Evolutionary conservation across 2,329 filamentous ascomycete species (phyloP).

Genomic region (Annulohypoxylon truncatum): DNA sequence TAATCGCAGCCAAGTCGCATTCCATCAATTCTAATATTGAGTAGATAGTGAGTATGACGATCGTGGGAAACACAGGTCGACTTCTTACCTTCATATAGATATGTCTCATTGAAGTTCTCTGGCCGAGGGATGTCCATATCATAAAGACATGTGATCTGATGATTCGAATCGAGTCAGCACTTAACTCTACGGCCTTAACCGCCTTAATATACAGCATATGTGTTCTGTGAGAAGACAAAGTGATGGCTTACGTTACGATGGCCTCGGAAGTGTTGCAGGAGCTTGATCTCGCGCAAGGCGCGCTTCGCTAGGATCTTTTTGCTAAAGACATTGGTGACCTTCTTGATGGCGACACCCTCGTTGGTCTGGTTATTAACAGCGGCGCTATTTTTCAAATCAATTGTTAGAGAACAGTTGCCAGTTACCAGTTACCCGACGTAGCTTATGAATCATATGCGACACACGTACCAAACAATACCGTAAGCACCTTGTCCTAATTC

Average conservation of each 20-base stretch:
- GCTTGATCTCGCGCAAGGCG: constrained; percentile 96
- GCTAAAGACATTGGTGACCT: constrained; percentile 99
- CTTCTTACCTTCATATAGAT: constrained; percentile 90
- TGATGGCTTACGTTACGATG: constrained; percentile 77
- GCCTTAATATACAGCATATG: not conserved
- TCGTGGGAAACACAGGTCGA: constrained; percentile 7
- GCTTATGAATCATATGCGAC: not conserved
- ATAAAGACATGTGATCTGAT: constrained; percentile 97
- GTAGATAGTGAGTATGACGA: constrained; percentile 34
- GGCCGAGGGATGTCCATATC: constrained; percentile 99
- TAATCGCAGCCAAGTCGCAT: constrained; percentile 97
- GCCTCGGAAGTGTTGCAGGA: constrained; percentile 95
- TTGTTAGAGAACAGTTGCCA: constrained; percentile 19
- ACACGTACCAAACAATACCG: constrained; percentile 91
- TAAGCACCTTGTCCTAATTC: constrained; percentile 98
- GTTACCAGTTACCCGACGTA: not conserved
- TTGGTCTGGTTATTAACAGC: constrained; percentile 90
- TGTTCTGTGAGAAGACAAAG: not conserved
- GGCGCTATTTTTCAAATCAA: constrained; percentile 67
- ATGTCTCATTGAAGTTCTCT: constrained; percentile 98
- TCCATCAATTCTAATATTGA: constrained; percentile 88
- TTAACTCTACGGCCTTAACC: not conserved
- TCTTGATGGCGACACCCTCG: constrained; percentile 98
- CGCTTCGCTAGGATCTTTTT: constrained; percentile 99
- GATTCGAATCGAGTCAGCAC: constrained; percentile 44